Conservation (phyloP, 768 basidiomycete species). For the Trametes cubensis region DNA sequence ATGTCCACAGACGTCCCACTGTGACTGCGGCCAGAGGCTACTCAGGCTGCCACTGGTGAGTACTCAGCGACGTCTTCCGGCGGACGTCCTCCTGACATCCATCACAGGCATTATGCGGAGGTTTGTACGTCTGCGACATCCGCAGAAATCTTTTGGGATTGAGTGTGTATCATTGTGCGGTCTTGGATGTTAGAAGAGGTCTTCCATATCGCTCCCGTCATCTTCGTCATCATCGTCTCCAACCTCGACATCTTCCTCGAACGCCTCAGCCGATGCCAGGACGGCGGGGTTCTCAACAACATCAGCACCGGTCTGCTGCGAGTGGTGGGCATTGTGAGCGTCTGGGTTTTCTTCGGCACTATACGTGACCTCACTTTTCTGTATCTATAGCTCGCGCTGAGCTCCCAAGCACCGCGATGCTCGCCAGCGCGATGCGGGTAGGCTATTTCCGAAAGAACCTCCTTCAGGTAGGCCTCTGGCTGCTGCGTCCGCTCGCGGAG, state of each 20-base stretch:
- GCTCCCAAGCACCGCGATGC: slow-evolving; percentile 72
- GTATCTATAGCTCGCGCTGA: slow-evolving; percentile 68
- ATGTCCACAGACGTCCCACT: too few relatives aligned
- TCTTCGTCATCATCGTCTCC: neutral
- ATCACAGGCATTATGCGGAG: too few relatives aligned
- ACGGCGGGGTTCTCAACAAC: neutral
- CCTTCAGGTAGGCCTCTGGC: slow-evolving; percentile 80
- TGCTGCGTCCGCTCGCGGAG: slow-evolving; percentile 78
- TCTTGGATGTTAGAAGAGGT: neutral
- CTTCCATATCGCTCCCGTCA: slow-evolving; percentile 6
- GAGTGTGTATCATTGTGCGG: too few relatives aligned
- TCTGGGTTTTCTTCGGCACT: neutral
- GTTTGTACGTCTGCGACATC: too few relatives aligned
- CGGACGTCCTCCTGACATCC: too few relatives aligned
- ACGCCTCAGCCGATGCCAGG: neutral
- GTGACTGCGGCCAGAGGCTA: too few relatives aligned
- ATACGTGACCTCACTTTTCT: slow-evolving; percentile 45
- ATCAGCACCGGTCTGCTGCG: too few relatives aligned
- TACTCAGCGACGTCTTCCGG: too few relatives aligned
- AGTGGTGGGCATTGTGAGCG: too few relatives aligned
- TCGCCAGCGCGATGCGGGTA: slow-evolving; percentile 74
- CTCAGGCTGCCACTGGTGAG: too few relatives aligned
- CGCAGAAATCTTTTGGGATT: too few relatives aligned
- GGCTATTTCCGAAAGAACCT: slow-evolving; percentile 72
- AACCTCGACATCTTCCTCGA: neutral